Percentiles rank a stretch among this genome's conserved stretches.
phyloP scores from a whole-genome alignment of 1,139 yeast species.

The Geotrichum macrosporum region DNA sequence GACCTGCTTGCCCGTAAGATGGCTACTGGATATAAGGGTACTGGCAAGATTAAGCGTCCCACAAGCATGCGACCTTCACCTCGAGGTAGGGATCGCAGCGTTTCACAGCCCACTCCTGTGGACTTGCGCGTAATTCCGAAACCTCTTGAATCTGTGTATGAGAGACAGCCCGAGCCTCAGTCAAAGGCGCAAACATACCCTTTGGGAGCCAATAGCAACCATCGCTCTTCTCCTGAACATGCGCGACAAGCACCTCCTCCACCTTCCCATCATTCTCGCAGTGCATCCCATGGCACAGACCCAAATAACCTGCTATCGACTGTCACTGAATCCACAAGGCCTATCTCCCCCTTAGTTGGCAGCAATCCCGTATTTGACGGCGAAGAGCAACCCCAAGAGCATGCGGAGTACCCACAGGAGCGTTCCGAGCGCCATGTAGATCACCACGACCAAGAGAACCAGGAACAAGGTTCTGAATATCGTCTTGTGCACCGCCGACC shows the following conservation, averaged over 20 bases:
- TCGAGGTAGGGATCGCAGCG: conserved; percentile 9
- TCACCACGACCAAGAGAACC: no score
- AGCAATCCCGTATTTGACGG: conserved; percentile 1
- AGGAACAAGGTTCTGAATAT: conserved; percentile 1
- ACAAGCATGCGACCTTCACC: conserved; percentile 8
- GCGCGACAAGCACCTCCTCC: conserved; percentile 2
- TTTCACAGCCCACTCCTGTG: conserved; percentile 12
- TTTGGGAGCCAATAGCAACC: no score
- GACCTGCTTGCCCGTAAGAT: conserved; percentile 60
- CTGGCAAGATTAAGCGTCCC: conserved; percentile 45
- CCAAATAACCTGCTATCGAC: conserved; percentile 33
- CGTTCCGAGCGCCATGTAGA: no score
- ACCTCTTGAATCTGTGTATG: conserved; percentile 8
- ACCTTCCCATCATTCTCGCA: conserved; percentile 29
- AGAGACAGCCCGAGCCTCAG: no score
- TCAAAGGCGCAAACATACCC: no score
- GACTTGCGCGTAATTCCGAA: conserved; percentile 5
- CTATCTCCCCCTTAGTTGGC: conserved; percentile 28
- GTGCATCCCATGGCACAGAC: conserved; percentile 35
- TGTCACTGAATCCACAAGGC: conserved; percentile 30
- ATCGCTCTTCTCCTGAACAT: background rate
- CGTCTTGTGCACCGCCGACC: no score
- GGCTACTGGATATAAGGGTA: conserved; percentile 72
- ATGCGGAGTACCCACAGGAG: background rate
- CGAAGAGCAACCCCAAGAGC: background rate